Evolutionary conservation across 2,329 filamentous ascomycete genomes (phyloP).

Genomic region (Penicillium sumatraense): DNA sequence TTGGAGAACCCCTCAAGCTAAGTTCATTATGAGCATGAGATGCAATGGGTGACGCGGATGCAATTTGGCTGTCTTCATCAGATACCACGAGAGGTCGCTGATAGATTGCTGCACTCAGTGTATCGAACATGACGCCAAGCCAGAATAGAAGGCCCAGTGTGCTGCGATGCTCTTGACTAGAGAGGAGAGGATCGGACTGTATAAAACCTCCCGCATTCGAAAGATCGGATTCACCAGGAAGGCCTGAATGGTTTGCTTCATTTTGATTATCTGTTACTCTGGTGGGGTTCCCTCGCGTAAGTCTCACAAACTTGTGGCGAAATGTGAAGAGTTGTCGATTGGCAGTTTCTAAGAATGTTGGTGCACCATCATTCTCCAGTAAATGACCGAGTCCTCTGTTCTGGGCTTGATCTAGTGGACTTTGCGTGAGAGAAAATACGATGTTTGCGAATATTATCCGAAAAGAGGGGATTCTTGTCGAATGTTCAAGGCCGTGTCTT

Average conservation of each 20-base stretch:
- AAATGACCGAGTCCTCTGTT: conserved; percentile 21
- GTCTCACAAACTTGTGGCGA: conserved; percentile 26
- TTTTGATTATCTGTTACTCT: neutral
- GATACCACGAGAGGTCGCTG: conserved; percentile 51
- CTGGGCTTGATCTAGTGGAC: conserved; percentile 36
- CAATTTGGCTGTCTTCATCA: conserved; percentile 52
- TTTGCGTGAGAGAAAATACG: conserved; percentile 52
- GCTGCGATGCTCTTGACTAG: conserved; percentile 39
- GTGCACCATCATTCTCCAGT: conserved; percentile 32
- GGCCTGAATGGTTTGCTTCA: neutral
- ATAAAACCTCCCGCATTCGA: neutral
- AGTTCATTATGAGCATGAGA: neutral
- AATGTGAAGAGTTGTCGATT: conserved; percentile 44
- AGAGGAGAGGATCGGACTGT: conserved; percentile 16
- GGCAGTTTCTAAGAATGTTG: conserved; percentile 46
- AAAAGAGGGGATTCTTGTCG: conserved; percentile 49
- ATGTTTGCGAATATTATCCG: conserved; percentile 51
- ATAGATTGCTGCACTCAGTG: conserved; percentile 59
- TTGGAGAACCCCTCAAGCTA: conserved; percentile 14
- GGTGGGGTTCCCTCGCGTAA: conserved; percentile 15
- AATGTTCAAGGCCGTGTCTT: conserved; percentile 42
- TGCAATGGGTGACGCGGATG: conserved; percentile 7
- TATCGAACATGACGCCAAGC: conserved; percentile 65
- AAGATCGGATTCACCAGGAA: neutral
- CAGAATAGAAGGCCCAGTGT: conserved; percentile 62